Evolutionary conservation across 2,329 filamentous ascomycete species (phyloP).

Genomic region (Xylogone sp.): DNA sequence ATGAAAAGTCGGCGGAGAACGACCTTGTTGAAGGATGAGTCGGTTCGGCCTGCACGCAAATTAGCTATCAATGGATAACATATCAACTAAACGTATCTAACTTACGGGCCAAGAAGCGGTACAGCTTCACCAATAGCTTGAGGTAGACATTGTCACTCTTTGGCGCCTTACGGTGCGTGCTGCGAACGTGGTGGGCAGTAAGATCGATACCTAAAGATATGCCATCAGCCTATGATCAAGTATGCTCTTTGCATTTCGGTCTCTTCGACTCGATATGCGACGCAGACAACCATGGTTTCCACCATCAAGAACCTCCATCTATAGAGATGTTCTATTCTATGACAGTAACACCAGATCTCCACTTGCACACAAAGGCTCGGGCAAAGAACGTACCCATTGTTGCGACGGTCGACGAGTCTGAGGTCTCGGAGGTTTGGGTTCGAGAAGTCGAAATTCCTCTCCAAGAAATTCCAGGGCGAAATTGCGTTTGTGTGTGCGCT

Average conservation of each 20-base stretch:
- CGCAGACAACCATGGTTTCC: slow-evolving; percentile 25
- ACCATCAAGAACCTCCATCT: slow-evolving; percentile 12
- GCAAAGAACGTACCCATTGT: slow-evolving; percentile 32
- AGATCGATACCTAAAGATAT: slow-evolving; percentile 65
- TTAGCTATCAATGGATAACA: slow-evolving; percentile 6
- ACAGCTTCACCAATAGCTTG: slow-evolving; percentile 96
- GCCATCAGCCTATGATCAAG: slow-evolving; percentile 58
- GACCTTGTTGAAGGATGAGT: slow-evolving; percentile 97
- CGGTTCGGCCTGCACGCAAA: slow-evolving; percentile 74
- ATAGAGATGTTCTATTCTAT: slow-evolving; percentile 10
- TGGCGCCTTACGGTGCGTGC: slow-evolving; percentile 83
- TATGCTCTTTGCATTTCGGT: slow-evolving; percentile 54
- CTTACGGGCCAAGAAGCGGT: slow-evolving; percentile 94
- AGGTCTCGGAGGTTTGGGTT: slow-evolving; percentile 8
- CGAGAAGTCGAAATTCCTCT: neutral
- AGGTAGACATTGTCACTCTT: slow-evolving; percentile 99
- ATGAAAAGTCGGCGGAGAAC: slow-evolving; percentile 96
- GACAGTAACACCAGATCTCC: slow-evolving; percentile 21
- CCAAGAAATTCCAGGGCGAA: neutral
- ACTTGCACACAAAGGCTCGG: slow-evolving; percentile 32
- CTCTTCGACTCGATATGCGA: slow-evolving; percentile 28
- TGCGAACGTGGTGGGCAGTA: slow-evolving; percentile 64
- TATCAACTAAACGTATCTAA: slow-evolving; percentile 23
- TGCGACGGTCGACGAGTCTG: slow-evolving; percentile 26
- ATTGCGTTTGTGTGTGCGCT: neutral